Evolutionary conservation across 768 basidiomycete species (phyloP).

Genomic region (Gloeostereum incarnatum): DNA sequence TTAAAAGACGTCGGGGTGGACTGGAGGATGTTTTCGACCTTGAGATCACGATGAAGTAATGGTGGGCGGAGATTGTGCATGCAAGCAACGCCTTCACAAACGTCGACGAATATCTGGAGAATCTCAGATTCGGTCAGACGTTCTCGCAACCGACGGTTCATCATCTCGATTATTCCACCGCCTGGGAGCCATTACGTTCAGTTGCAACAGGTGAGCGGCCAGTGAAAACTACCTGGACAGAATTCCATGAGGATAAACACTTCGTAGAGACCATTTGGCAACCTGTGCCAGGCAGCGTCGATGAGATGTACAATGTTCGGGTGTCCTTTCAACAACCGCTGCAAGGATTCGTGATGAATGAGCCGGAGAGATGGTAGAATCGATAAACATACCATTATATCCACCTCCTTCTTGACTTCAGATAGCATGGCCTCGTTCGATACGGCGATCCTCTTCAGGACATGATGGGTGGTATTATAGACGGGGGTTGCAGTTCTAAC

Average conservation of each 20-base stretch:
- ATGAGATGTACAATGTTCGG: conserved; percentile 95
- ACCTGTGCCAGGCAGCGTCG: conserved; percentile 86
- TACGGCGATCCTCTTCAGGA: conserved; percentile 94
- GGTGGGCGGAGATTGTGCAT: conserved; percentile 94
- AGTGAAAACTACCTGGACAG: conserved; percentile 60
- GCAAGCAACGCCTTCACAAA: conserved; percentile 91
- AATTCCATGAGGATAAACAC: conserved; percentile 99
- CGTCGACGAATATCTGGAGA: conserved; percentile 94
- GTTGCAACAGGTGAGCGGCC: neutral
- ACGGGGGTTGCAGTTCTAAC: conserved; percentile 82
- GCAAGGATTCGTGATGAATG: conserved; percentile 18
- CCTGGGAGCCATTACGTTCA: conserved; percentile 32
- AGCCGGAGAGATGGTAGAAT: conserved; percentile 6
- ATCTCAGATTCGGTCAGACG: conserved; percentile 94
- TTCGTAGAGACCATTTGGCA: conserved; percentile 80
- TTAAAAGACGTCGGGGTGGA: conserved; percentile 81
- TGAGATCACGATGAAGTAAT: conserved; percentile 92
- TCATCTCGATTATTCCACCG: conserved; percentile 99
- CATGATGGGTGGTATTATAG: conserved; percentile 89
- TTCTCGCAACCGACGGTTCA: conserved; percentile 94
- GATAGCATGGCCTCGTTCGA: conserved; percentile 81
- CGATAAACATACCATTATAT: conserved; percentile 77
- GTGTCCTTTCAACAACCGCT: conserved; percentile 88
- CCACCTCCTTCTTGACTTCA: conserved; percentile 96
- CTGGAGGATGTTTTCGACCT: conserved; percentile 97